Conservation (phyloP, 148 eudicot species). For the Arbutus unedo region DNA sequence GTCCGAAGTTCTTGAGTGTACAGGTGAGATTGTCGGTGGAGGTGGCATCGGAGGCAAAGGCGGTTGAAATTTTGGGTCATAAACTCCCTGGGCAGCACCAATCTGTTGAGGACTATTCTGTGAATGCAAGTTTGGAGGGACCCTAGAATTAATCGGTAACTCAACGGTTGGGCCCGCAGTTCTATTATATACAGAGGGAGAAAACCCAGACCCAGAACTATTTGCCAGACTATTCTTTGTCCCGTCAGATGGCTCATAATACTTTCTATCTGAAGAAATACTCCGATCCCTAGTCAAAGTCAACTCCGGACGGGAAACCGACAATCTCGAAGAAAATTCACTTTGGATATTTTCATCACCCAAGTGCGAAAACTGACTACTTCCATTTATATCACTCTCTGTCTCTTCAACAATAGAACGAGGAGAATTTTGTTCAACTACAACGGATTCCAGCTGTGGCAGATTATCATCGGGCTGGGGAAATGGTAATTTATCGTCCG, state of each 20-base stretch:
- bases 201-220: slow-evolving; percentile 32
- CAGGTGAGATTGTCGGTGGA: slow-evolving; percentile 58
- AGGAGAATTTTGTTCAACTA: slow-evolving; percentile 64
- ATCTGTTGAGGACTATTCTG: slow-evolving; percentile 42
- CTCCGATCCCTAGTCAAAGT: slow-evolving; percentile 79
- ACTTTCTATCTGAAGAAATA: slow-evolving; percentile 66
- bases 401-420: slow-evolving; percentile 90
- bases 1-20: slow-evolving; percentile 48
- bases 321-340: slow-evolving; percentile 80
- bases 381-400: slow-evolving; percentile 62
- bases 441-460: slow-evolving; percentile 47
- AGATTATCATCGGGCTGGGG: slow-evolving; percentile 77
- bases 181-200: slow-evolving; percentile 37
- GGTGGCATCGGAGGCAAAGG: slow-evolving; percentile 98
- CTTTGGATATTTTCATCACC: slow-evolving; percentile 60
- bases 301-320: slow-evolving; percentile 66
- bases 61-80: slow-evolving; percentile 74
- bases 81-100: slow-evolving; percentile 41
- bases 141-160: slow-evolving; percentile 42
- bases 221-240: slow-evolving; percentile 26
- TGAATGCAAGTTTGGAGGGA: slow-evolving; percentile 32
- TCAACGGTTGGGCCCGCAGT: slow-evolving; percentile 36
- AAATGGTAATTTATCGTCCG: slow-evolving; percentile 90
- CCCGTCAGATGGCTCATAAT: slow-evolving; percentile 48
- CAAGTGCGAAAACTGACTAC: slow-evolving; percentile 40